Percentiles rank a stretch among this genome's conserved stretches.
Evolutionary conservation across 106 monocot species (phyloP).

Genomic region (Dendrobium officinale): DNA sequence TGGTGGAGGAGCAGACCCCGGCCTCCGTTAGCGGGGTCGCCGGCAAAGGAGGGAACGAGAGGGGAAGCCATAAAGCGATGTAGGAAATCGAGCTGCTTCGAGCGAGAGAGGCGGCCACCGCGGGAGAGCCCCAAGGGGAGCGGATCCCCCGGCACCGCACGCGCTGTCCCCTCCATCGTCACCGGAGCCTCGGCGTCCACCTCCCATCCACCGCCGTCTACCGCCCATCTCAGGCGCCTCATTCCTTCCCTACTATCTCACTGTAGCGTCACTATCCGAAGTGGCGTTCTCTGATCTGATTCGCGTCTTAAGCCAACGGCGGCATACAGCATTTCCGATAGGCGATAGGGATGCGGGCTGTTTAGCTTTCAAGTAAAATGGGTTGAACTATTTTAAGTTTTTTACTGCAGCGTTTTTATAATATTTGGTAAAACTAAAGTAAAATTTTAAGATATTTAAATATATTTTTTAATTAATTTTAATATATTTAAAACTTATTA

Average conservation of each 20-base stretch:
- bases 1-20: constrained; percentile 12
- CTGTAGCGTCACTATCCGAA: no score
- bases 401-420: no score
- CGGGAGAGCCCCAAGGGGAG: constrained; percentile 76
- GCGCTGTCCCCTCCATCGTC: constrained; percentile 70
- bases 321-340: no score
- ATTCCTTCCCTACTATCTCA: neutral
- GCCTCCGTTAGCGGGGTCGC: constrained; percentile 12
- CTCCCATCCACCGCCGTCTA: constrained; percentile 62
- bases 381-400: no score
- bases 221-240: constrained; percentile 56
- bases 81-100: constrained; percentile 95
- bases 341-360: no score
- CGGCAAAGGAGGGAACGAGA: constrained; percentile 63
- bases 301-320: no score
- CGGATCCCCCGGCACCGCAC: constrained; percentile 65
- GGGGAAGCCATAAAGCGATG: constrained; percentile 95
- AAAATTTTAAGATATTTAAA: no score
- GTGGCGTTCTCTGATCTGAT: no score
- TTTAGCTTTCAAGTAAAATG: no score
- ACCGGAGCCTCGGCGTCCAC: constrained; percentile 70
- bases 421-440: no score
- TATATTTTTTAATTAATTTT: no score
- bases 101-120: constrained; percentile 56
- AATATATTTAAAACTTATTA: no score